Percentiles rank a stretch among this genome's conserved stretches.
Conservation (phyloP, 441 rosid genomes). For the Isatis lusitanica region DNA sequence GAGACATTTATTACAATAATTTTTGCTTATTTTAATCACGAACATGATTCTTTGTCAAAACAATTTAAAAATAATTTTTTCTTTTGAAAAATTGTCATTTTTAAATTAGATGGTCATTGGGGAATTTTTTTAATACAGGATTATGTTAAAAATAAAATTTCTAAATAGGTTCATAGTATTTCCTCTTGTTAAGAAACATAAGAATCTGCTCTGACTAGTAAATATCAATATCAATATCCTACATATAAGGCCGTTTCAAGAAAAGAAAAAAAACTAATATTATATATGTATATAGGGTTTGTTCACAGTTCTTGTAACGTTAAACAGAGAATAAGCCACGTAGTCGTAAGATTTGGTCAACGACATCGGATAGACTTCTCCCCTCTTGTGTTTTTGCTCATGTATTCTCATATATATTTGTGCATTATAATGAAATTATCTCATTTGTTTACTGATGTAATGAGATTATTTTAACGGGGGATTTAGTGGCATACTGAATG, state of each 20-base stretch:
- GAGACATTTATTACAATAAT: too few species aligned
- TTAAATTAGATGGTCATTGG: too few species aligned
- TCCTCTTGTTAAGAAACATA: too few species aligned
- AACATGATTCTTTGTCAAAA: too few species aligned
- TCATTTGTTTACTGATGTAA: not conserved
- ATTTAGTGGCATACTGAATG: slow-evolving; percentile 18
- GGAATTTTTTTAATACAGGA: too few species aligned
- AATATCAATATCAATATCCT: not conserved
- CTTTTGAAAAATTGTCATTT: too few species aligned
- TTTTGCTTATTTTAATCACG: too few species aligned
- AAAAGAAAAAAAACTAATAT: too few species aligned
- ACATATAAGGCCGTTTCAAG: too few species aligned
- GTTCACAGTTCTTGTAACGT: slow-evolving; percentile 8
- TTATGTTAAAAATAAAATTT: too few species aligned
- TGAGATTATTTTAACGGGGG: not conserved
- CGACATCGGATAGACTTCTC: not conserved
- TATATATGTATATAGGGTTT: not conserved
- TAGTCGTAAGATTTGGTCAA: slow-evolving; percentile 10
- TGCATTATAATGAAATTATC: not conserved
- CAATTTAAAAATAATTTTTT: too few species aligned
- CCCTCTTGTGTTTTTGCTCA: not conserved
- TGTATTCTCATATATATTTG: not conserved
- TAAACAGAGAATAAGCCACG: slow-evolving; percentile 15
- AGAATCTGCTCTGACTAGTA: not conserved
- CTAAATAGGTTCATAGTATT: too few species aligned